A percentile compares a stretch with the other conserved stretches of the same genome.
Conservation (phyloP, 495 filamentous ascomycete species). For the Podospora australis region DNA sequence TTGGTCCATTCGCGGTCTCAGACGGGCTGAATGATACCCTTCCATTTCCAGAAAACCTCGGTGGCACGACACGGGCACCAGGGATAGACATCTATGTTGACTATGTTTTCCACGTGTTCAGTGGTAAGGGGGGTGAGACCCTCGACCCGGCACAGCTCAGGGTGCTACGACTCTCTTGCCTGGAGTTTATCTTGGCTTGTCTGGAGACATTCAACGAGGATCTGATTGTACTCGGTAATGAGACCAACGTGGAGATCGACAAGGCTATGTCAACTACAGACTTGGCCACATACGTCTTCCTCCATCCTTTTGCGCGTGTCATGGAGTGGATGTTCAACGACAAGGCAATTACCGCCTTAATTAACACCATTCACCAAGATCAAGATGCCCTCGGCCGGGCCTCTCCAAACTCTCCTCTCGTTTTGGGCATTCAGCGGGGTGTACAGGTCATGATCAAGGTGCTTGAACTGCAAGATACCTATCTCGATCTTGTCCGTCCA, state of each 20-base stretch:
- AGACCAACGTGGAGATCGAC: constrained; percentile 66
- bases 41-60: constrained; percentile 83
- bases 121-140: constrained; percentile 51
- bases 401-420: constrained; percentile 63
- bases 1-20: constrained; percentile 53
- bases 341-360: constrained; percentile 71
- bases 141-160: constrained; percentile 57
- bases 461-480: constrained; percentile 83
- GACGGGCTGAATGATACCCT: constrained; percentile 61
- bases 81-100: constrained; percentile 92
- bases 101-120: constrained; percentile 70
- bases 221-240: constrained; percentile 72
- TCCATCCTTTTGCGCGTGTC: constrained; percentile 86
- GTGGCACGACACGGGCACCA: constrained; percentile 67
- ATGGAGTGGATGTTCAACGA: constrained; percentile 98
- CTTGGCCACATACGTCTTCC: constrained; percentile 65
- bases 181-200: constrained; percentile 70
- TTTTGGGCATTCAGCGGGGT: constrained; percentile 63
- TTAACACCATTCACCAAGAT: constrained; percentile 69
- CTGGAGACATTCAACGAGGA: constrained; percentile 86
- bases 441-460: constrained; percentile 76
- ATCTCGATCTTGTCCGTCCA: constrained; percentile 77
- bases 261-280: constrained; percentile 61
- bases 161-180: constrained; percentile 65
- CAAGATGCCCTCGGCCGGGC: constrained; percentile 58